Conservation (phyloP, 2,329 filamentous ascomycete genomes). For the Calcarisporium arbuscula region DNA sequence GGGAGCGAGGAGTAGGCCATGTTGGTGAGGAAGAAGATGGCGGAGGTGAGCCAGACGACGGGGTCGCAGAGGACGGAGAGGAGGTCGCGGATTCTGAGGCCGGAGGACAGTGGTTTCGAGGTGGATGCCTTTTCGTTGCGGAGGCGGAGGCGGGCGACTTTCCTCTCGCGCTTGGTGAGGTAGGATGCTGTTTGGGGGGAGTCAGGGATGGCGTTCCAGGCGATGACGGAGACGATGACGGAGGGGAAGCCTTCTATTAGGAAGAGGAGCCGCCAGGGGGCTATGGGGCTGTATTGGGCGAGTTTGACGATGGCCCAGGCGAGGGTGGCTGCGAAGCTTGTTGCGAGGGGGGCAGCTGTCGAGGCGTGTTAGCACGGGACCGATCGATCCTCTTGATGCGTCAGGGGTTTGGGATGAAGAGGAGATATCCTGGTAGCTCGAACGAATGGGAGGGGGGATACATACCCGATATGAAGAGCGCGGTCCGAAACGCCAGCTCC, state of each 20-base stretch:
- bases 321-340: constrained; percentile 68
- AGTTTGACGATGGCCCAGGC: constrained; percentile 73
- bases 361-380: constrained; percentile 40
- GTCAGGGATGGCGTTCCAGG: constrained; percentile 73
- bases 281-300: constrained; percentile 59
- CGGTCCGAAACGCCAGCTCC: constrained; percentile 79
- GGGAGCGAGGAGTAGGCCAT: constrained; percentile 84
- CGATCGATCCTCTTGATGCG: too few species aligned
- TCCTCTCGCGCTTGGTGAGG: constrained; percentile 56
- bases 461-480: constrained; percentile 72
- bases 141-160: constrained; percentile 65
- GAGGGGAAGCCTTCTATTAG: constrained; percentile 81
- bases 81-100: constrained; percentile 51
- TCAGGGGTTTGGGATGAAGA: neutral
- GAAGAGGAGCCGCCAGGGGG: constrained; percentile 81
- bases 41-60: constrained; percentile 59
- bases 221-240: constrained; percentile 64
- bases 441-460: constrained; percentile 7
- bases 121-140: constrained; percentile 37
- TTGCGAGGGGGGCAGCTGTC: constrained; percentile 73
- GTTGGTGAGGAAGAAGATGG: constrained; percentile 84
- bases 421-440: neutral
- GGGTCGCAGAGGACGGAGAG: constrained; percentile 34
- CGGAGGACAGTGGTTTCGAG: constrained; percentile 14
- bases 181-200: constrained; percentile 60